These are phyloP conservation scores for Tetraselmis striata DNA, from an alignment of 139 green algal species.

Conservation along the genomic window DNA sequence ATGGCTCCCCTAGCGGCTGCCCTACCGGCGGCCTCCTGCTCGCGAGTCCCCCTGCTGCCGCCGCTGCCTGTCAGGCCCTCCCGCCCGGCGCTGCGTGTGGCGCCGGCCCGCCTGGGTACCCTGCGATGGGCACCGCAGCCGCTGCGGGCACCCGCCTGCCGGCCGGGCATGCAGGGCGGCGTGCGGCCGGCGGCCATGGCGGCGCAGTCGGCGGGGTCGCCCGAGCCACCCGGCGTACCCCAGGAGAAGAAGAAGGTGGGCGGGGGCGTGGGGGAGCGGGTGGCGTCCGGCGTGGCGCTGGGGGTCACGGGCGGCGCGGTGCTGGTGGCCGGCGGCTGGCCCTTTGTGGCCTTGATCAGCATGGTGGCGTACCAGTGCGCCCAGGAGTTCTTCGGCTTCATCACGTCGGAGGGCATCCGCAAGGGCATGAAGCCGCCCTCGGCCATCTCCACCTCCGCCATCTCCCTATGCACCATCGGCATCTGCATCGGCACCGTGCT, in stretches of 20 bases:
- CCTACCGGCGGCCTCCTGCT: too few relatives aligned
- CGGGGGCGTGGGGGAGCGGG: background rate
- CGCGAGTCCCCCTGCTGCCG: too few relatives aligned
- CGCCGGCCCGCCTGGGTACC: too few relatives aligned
- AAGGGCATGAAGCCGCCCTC: constrained; percentile 58
- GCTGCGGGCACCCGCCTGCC: too few relatives aligned
- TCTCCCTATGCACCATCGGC: constrained; percentile 59
- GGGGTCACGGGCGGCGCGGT: background rate
- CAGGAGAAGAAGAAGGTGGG: background rate
- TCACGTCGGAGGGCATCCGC: constrained; percentile 51
- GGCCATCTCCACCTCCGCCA: constrained; percentile 45
- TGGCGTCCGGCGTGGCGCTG: background rate
- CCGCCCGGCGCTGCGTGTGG: too few relatives aligned
- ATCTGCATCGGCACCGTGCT: constrained; percentile 50
- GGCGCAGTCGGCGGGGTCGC: too few relatives aligned
- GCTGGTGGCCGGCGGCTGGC: constrained; percentile 29
- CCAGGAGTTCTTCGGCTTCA: constrained; percentile 50
- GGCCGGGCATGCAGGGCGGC: too few relatives aligned
- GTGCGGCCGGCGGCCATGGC: too few relatives aligned
- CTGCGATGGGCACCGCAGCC: too few relatives aligned
- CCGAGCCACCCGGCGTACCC: too few relatives aligned
- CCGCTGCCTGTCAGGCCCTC: too few relatives aligned
- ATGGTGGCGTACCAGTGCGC: constrained; percentile 66
- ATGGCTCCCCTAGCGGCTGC: too few relatives aligned
- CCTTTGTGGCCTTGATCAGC: constrained; percentile 40